Evolutionary conservation across 371 early-diverging fungal genomes (phyloP), one percentile per base, ranked within the genome.

Genomic region (Mucor lusitanicus): DNA sequence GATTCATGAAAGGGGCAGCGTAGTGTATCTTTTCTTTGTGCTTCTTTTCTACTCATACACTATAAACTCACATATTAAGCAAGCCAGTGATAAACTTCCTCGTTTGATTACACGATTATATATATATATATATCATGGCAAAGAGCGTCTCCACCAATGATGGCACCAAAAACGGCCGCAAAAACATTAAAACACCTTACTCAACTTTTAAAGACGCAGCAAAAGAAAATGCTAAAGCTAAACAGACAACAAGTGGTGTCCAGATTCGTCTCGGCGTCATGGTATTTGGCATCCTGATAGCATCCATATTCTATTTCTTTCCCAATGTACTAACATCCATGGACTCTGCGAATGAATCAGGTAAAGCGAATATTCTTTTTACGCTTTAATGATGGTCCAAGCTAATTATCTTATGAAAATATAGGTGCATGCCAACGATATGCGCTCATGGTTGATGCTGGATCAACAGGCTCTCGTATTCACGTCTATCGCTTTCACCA

Each of bases 401-500:
- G 37, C 40, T 59, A 39, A 59, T 35, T 3, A 42, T 42, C n/a
- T 6, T 42, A n/a, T 5, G 15, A 42, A 17, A 42, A 7, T 48
- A 23, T 44, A 42, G 56, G 19, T 37, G 46, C 68, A 1, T 80
- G 80, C 63, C 59, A 71, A 28, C 74, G 87, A 59, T 88, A 89
- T 74, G 87, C 85, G 6, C 70, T 90, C 39, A 95, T 99, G 91
- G 72, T 99, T 27, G 99, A 99, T 70, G 99, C 99, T 17, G 99
- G 99, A 0, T 96, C 96, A 3, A 94, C 96, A 6, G 99, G 99
- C 21, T 95, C 97, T 1, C 94, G 99, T 27, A 93, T 99, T 70
- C 99, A 99, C 73, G 96, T 96, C 23, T 99, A 98, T 85, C 83
- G 86, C 68, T 90, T 90, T 68, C 91, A 92, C 75, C 92, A 92